A percentile compares a stretch with the other conserved stretches of the same genome.
Evolutionary conservation across 2,329 filamentous ascomycete species (phyloP).

Genomic region (Fusarium compactum): DNA sequence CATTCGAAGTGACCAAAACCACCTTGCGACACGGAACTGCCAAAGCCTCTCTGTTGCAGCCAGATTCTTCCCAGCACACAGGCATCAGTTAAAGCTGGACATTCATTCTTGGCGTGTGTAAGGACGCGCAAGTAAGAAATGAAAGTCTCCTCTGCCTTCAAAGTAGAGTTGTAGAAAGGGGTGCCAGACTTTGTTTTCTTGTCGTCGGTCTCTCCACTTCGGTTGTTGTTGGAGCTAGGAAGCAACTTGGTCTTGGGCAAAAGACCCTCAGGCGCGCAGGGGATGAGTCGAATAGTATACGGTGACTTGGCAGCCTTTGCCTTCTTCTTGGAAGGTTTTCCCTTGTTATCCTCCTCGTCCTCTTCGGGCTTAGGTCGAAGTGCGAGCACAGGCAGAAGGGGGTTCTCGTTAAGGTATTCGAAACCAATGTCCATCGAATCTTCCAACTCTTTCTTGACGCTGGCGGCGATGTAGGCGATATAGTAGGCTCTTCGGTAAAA

Average conservation of each 20-base stretch:
- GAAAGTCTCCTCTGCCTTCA: constrained; percentile 82
- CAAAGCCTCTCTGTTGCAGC: constrained; percentile 89
- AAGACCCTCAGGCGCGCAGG: constrained; percentile 74
- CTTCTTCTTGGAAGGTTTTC: constrained; percentile 44
- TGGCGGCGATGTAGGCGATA: constrained; percentile 81
- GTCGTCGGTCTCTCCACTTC: constrained; percentile 62
- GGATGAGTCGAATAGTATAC: constrained; percentile 80
- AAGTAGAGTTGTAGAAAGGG: constrained; percentile 88
- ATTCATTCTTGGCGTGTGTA: constrained; percentile 75
- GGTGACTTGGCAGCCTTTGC: constrained; percentile 51
- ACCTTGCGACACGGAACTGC: constrained; percentile 74
- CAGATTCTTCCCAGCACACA: constrained; percentile 89
- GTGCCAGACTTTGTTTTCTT: constrained; percentile 66
- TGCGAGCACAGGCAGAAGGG: constrained; percentile 76
- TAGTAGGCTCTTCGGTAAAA: constrained; percentile 97
- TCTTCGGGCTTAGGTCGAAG: constrained; percentile 54
- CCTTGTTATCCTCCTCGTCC: constrained; percentile 27
- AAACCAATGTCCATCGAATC: constrained; percentile 70
- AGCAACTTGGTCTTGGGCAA: constrained; percentile 80
- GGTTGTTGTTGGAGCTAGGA: constrained; percentile 76
- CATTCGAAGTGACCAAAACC: constrained; percentile 97
- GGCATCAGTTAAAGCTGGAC: constrained; percentile 81
- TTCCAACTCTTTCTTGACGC: constrained; percentile 69
- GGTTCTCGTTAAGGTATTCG: constrained; percentile 77
- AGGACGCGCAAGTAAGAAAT: constrained; percentile 81